A percentile compares a stretch with the other conserved stretches of the same genome.
These are phyloP conservation scores for Waltergamsia citrina DNA, from an alignment of 2,329 filamentous ascomycete species.

Conservation along the genomic window DNA sequence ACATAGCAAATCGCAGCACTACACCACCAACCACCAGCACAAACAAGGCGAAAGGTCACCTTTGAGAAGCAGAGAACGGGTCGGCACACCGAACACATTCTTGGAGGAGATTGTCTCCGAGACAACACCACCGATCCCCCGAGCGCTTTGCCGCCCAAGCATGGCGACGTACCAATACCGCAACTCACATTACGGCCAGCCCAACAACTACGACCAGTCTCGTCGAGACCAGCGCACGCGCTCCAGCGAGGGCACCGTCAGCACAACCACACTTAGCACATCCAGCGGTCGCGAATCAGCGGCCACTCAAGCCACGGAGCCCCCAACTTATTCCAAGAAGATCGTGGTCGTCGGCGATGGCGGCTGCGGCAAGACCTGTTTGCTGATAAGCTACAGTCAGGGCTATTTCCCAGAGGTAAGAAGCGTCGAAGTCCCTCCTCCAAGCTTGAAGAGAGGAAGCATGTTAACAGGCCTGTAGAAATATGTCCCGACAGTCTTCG, in stretches of 20 bases:
- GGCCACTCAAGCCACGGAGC: slow-evolving; percentile 79
- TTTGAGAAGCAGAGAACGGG: too few relatives aligned
- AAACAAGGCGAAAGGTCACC: neutral
- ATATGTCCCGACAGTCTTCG: slow-evolving; percentile 99
- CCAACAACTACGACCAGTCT: slow-evolving; percentile 21
- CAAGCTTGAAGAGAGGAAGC: slow-evolving; percentile 1
- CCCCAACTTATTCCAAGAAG: slow-evolving; percentile 94
- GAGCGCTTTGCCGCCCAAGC: slow-evolving; percentile 7
- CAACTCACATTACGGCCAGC: slow-evolving; percentile 40
- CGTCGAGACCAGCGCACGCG: slow-evolving; percentile 46
- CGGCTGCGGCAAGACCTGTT: slow-evolving; percentile 95
- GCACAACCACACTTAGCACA: slow-evolving; percentile 71
- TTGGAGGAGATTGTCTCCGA: slow-evolving; percentile 3
- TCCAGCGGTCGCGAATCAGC: slow-evolving; percentile 69
- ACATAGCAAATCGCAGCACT: too few relatives aligned
- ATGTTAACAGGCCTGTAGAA: slow-evolving; percentile 48
- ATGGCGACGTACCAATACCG: slow-evolving; percentile 47
- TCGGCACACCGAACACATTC: too few relatives aligned
- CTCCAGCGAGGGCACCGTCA: slow-evolving; percentile 83
- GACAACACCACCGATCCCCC: neutral
- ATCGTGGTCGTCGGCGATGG: slow-evolving; percentile 98
- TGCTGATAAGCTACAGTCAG: slow-evolving; percentile 97
- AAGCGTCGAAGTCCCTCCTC: too few relatives aligned
- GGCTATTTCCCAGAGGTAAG: slow-evolving; percentile 96
- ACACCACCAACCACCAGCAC: too few relatives aligned